Percentiles rank a stretch among this genome's conserved stretches.
phyloP scores from a whole-genome alignment of 2,329 filamentous ascomycete species.

The Hypomyces rosellus region DNA sequence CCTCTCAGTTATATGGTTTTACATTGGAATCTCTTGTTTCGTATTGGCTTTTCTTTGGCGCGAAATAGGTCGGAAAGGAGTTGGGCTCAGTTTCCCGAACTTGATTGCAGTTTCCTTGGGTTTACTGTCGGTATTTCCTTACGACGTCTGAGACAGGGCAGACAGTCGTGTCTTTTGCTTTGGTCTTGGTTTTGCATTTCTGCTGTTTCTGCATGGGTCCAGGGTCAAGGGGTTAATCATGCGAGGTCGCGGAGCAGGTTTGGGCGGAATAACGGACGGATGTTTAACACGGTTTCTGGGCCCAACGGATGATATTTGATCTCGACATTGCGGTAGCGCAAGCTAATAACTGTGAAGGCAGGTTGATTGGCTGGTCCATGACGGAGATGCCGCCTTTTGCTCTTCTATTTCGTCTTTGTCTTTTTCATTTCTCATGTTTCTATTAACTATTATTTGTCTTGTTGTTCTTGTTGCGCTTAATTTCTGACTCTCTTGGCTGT shows the following conservation, averaged over 20 bases:
- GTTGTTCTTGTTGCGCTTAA: slow-evolving; percentile 30
- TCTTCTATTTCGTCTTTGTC: slow-evolving; percentile 19
- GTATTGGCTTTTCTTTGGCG: slow-evolving; percentile 14
- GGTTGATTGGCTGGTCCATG: slow-evolving; percentile 47
- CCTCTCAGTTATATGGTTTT: slow-evolving; percentile 20
- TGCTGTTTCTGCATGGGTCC: slow-evolving; percentile 16
- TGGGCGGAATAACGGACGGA: slow-evolving; percentile 18
- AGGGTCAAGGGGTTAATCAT: slow-evolving; percentile 23
- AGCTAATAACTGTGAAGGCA: slow-evolving; percentile 40
- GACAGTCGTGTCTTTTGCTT: slow-evolving; percentile 22
- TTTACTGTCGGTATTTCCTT: slow-evolving; percentile 23
- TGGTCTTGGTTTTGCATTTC: slow-evolving; percentile 5
- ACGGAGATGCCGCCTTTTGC: slow-evolving; percentile 26
- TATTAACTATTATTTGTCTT: slow-evolving; percentile 27
- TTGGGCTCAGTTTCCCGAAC: slow-evolving; percentile 20
- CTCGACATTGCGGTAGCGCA: slow-evolving; percentile 28
- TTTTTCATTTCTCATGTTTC: slow-evolving; percentile 36
- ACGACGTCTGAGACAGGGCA: slow-evolving; percentile 32
- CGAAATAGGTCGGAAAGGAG: slow-evolving; percentile 22
- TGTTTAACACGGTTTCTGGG: slow-evolving; percentile 20
- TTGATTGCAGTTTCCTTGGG: slow-evolving; percentile 22
- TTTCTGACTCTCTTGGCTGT: slow-evolving; percentile 8
- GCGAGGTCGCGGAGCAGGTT: slow-evolving; percentile 17
- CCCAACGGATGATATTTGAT: slow-evolving; percentile 24
- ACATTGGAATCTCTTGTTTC: slow-evolving; percentile 18